Base-by-base conservation (phyloP, 2,329 filamentous ascomycete species). In the Penicillium crustosum region DNA sequence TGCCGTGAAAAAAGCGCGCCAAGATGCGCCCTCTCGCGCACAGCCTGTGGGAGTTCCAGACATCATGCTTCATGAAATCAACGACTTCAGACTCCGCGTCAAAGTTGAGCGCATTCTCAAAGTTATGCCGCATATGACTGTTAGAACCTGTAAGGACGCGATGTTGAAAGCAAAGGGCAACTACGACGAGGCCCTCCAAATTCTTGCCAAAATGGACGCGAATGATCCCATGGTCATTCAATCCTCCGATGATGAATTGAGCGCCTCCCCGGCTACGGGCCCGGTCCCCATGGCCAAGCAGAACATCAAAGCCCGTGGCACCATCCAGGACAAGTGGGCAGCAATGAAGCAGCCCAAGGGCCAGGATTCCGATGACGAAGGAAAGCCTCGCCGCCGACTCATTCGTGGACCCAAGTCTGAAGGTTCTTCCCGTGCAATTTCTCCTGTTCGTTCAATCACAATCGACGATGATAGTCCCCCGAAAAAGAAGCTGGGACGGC, bases 291-390 rank as follows among this genome's bases (percentile, higher is more conserved):
- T 61, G 41, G 81, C 63, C 70, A 83, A 83, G 64, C 81, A 83
- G 61, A 77, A 80, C 49, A 77, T 86, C 33, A 83, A 84, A 61
- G 78, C 77, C 12, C 82, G 82, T 6, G 78, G 77, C 15, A 81
- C 79, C 58, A 85, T 90, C 56, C 80, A 83, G 58, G 80, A 86
- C 59, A 86, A 84, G 67, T 87, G 82, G 77, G 76, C 78, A 15
- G 77, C 79, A 7, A 80, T 78, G 43, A 81, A 81, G 29, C 33
- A 66, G 27, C 65, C 41, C 35, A 62, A 58, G 12, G 48, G 55
- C 10, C 62, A 69, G 38, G 54, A 61, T 15, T 52, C 63, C 19
- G 51, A 67, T 12, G 68, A 71, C 7, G 68, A 70, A 23, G 48
- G 62, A 8, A 72, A 75, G 45, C 68, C 73, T 12, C 68, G 70